These are phyloP conservation scores for Ogataea allantospora DNA, from an alignment of 805 yeast genomes.

Conservation along the genomic window DNA sequence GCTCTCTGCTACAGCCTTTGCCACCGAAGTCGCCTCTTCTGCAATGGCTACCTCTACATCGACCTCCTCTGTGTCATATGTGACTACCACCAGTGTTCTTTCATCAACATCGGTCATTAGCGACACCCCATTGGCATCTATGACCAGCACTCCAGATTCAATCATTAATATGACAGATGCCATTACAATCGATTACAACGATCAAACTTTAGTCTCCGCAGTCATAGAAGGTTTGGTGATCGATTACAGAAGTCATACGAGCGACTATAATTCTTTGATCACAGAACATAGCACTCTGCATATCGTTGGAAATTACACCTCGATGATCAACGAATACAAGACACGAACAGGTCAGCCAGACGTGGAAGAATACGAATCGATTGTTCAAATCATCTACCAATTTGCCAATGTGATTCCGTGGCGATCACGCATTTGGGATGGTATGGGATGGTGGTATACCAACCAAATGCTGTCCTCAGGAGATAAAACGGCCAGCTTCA, in stretches of 20 bases:
- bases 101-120: slow-evolving; percentile 4
- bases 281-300: slow-evolving; percentile 3
- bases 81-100: slow-evolving; percentile 5
- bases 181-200: slow-evolving; percentile 6
- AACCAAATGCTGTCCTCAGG: slow-evolving; percentile 6
- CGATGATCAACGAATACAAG: slow-evolving; percentile 10
- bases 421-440: slow-evolving; percentile 17
- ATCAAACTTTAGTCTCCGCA: slow-evolving; percentile 8
- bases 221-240: slow-evolving; percentile 14
- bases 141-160: slow-evolving; percentile 2
- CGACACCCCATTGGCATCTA: slow-evolving; percentile 4
- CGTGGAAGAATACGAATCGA: slow-evolving; percentile 7
- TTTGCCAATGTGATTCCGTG: slow-evolving; percentile 17
- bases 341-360: slow-evolving; percentile 6
- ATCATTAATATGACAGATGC: slow-evolving; percentile 1
- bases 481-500: slow-evolving; percentile 2
- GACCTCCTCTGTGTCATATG: neutral
- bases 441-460: slow-evolving; percentile 20
- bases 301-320: slow-evolving; percentile 12
- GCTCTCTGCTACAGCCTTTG: neutral
- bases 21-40: slow-evolving; percentile 1
- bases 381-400: slow-evolving; percentile 8
- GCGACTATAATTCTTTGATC: slow-evolving; percentile 9
- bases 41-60: slow-evolving; percentile 4
- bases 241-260: slow-evolving; percentile 9